A percentile compares a stretch with the other conserved stretches of the same genome.
These are phyloP conservation scores for Apiotrichum siamense DNA, from an alignment of 1,284 basidiomycete genomes.

Conservation along the genomic window DNA sequence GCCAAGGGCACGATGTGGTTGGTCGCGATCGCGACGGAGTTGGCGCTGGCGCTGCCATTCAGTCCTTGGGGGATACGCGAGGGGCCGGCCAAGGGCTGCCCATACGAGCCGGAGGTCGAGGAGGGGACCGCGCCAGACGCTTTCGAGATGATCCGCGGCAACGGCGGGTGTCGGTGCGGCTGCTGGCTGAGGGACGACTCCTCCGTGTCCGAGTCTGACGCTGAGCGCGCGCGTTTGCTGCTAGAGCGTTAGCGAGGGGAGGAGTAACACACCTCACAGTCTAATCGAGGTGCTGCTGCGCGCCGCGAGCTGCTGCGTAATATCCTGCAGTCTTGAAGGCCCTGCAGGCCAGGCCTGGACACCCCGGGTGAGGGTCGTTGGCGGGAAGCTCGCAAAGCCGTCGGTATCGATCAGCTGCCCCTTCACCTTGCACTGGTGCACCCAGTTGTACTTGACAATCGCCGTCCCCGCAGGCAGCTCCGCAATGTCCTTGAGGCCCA, in stretches of 20 bases:
- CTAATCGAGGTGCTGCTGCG: conserved; percentile 16
- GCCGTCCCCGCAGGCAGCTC: conserved; percentile 35
- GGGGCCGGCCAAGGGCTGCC: no score
- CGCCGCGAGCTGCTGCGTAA: conserved; percentile 22
- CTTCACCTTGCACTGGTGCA: conserved; percentile 29
- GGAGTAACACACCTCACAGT: conserved; percentile 10
- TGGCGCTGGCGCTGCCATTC: no score
- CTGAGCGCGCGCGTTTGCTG: conserved; percentile 22
- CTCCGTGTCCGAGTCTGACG: conserved; percentile 34
- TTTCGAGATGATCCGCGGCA: no score
- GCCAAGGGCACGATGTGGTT: conserved; percentile 23
- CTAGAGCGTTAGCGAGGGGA: background rate
- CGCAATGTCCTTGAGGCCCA: conserved; percentile 29
- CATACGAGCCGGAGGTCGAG: no score
- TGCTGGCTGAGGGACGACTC: conserved; percentile 18
- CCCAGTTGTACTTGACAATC: conserved; percentile 40
- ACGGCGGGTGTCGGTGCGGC: no score
- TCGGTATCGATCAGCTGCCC: conserved; percentile 22
- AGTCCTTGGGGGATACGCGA: no score
- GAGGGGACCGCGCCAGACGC: no score
- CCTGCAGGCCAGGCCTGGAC: background rate
- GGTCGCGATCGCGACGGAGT: conserved; percentile 27
- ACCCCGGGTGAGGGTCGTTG: conserved; percentile 19
- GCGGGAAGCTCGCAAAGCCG: conserved; percentile 30
- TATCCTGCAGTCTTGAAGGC: conserved; percentile 22